Evolutionary conservation across 2,329 filamentous ascomycete genomes (phyloP).

Genomic region (Hyphodiscus sp.): DNA sequence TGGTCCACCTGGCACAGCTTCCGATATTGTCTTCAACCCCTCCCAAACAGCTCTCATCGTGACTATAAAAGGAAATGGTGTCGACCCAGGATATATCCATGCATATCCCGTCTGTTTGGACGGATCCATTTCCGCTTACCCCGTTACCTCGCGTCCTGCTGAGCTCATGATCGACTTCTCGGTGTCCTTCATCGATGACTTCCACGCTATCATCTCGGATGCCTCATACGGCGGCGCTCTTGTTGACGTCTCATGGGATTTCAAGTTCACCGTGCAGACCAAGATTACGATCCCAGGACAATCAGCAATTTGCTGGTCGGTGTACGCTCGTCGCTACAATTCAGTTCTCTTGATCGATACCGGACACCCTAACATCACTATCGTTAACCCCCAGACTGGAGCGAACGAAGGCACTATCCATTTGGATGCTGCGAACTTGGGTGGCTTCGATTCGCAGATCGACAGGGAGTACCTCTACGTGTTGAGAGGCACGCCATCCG

Average conservation of each 20-base stretch:
- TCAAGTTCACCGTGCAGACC: constrained; percentile 1
- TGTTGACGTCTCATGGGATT: constrained; percentile 5
- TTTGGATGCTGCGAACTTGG: constrained; percentile 1
- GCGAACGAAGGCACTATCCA: constrained; percentile 1
- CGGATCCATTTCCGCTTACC: constrained; percentile 3
- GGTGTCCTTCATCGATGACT: constrained; percentile 12
- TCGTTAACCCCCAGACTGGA: constrained; percentile 9
- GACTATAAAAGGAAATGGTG: constrained; percentile 53
- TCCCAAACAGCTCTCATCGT: constrained; percentile 46
- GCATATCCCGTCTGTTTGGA: constrained; percentile 7
- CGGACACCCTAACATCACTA: constrained; percentile 4
- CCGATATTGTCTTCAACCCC: constrained; percentile 51
- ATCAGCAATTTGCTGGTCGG: constrained; percentile 14
- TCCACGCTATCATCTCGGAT: constrained; percentile 9
- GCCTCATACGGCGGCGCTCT: constrained; percentile 11
- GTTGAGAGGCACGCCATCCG: constrained; percentile 1
- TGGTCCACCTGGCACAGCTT: constrained; percentile 51
- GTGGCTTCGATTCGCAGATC: constrained; percentile 9
- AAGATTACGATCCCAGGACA: constrained; percentile 7
- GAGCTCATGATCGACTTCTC: constrained; percentile 11
- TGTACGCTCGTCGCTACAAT: constrained; percentile 8
- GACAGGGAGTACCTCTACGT: constrained; percentile 12
- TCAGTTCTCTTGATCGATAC: constrained; percentile 10
- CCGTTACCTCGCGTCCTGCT: constrained; percentile 6
- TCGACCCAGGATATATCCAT: constrained; percentile 10